Base-by-base conservation (phyloP, 148 eudicot genomes). In the Amaranthus palmeri region DNA sequence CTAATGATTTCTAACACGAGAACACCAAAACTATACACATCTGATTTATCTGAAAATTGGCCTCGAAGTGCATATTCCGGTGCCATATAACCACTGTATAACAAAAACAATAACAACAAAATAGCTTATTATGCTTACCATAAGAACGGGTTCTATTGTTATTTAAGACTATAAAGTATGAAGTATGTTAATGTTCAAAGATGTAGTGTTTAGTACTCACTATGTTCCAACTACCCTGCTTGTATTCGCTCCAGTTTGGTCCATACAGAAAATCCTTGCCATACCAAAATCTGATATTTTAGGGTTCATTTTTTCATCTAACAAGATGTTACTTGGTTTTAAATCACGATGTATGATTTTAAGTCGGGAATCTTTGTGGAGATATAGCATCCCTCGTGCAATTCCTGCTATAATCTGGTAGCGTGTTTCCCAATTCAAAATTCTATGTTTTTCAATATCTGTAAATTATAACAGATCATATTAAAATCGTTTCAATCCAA, bases 1-100 rank as follows among this genome's bases (percentile, higher is more conserved):
- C 83, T 79, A 8, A 80, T 64, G n/a, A 80, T 74, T 79, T 83
- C 83, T 63, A 83, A 58, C 6, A 83, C 67, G 17, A 83, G 58
- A 36, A 79, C 82, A 36, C 85, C 85, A 51, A 68, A 82, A 62
- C 82, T 82, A 50, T 61, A 82, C 8, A 79, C 74, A 65, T 82
- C 85, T 0, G 85, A 76, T 66, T 83, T 83, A 17, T 72, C 72
- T 3, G 85, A 82, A 46, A 79, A 78, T 3, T 73, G 68, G 0
- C 85, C 85, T 6, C 52, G 48, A 49, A 45, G 17, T 41, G 71
- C 77, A 59, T 82, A 82, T 69, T 82, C 85, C 0, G 85, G 85
- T 61, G 85, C 77, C 83, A 83, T 83, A 25, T 83, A 83, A 7
- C 85, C 85, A 44, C 83, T 83, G 60, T 70, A 79, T 14, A 8